phyloP scores from a whole-genome alignment of 768 basidiomycete genomes.

The Mycena olivaceomarginata region DNA sequence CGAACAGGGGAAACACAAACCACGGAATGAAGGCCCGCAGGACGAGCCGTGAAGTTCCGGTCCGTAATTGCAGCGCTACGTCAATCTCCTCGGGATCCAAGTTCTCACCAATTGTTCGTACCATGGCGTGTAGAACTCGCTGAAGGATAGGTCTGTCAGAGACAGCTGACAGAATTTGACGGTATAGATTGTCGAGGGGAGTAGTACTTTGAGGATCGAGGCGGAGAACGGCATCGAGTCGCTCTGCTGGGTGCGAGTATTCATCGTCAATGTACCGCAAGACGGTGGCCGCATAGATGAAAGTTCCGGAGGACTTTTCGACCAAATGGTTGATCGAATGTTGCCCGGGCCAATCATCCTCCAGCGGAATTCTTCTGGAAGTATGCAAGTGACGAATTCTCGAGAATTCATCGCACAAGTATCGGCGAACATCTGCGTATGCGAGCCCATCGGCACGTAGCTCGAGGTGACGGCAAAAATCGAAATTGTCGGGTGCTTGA shows the following conservation, averaged over 20 bases:
- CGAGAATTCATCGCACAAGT: slow-evolving; percentile 10
- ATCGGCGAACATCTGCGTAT: slow-evolving; percentile 11
- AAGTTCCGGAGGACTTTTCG: slow-evolving; percentile 30
- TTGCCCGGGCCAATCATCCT: slow-evolving; percentile 11
- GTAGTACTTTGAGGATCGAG: slow-evolving; percentile 24
- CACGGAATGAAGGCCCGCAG: slow-evolving; percentile 25
- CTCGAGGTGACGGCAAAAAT: slow-evolving; percentile 12
- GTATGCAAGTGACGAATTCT: neutral
- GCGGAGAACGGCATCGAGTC: slow-evolving; percentile 15
- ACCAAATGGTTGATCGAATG: slow-evolving; percentile 18
- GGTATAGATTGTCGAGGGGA: slow-evolving; percentile 30
- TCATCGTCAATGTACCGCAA: slow-evolving; percentile 30
- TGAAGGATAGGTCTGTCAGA: neutral
- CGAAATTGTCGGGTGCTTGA: neutral
- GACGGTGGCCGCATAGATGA: slow-evolving; percentile 29
- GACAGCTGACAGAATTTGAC: slow-evolving; percentile 6
- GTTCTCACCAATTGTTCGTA: neutral
- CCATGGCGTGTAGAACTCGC: slow-evolving; percentile 9
- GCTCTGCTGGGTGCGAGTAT: slow-evolving; percentile 26
- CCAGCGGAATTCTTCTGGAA: slow-evolving; percentile 4
- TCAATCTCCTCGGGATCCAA: slow-evolving; percentile 33
- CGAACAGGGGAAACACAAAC: neutral
- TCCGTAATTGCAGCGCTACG: neutral
- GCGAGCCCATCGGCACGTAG: slow-evolving; percentile 3
- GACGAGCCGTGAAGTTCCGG: slow-evolving; percentile 18